Evolutionary conservation across 768 basidiomycete species (phyloP).

Genomic region (Hortiboletus campestris): DNA sequence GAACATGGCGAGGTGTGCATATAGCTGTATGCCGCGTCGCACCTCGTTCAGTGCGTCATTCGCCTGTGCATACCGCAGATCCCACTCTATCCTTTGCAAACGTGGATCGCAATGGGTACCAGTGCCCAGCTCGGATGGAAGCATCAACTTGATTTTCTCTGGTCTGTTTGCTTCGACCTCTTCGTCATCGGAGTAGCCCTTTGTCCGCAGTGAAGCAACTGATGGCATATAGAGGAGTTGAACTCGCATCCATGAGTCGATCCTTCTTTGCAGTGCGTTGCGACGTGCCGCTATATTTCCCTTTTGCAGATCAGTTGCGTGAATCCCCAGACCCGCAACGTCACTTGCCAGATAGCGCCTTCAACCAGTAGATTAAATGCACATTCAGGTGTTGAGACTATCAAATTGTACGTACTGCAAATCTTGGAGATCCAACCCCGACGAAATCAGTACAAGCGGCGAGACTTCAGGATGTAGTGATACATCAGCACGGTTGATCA

Average conservation of each 20-base stretch:
- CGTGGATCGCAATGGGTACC: background rate
- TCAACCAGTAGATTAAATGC: background rate
- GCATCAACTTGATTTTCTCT: background rate
- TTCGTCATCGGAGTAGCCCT: background rate
- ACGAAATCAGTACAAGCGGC: background rate
- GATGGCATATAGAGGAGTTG: constrained; percentile 2
- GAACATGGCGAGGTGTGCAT: background rate
- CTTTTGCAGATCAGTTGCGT: background rate
- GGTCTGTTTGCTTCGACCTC: background rate
- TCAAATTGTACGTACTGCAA: background rate
- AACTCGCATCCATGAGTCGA: background rate
- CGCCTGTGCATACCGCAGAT: background rate
- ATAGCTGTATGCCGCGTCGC: background rate
- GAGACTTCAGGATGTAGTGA: background rate
- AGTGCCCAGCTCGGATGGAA: background rate
- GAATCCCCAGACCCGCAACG: background rate
- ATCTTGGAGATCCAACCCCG: background rate
- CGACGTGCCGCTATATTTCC: background rate
- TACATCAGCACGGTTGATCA: background rate
- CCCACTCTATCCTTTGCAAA: background rate
- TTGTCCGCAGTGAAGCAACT: background rate
- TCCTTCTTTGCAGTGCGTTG: background rate
- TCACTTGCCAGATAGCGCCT: background rate
- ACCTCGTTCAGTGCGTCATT: background rate
- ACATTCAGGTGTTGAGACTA: too few species aligned